phyloP scores from a whole-genome alignment of 805 yeast species.

The Candida manassasensis region DNA sequence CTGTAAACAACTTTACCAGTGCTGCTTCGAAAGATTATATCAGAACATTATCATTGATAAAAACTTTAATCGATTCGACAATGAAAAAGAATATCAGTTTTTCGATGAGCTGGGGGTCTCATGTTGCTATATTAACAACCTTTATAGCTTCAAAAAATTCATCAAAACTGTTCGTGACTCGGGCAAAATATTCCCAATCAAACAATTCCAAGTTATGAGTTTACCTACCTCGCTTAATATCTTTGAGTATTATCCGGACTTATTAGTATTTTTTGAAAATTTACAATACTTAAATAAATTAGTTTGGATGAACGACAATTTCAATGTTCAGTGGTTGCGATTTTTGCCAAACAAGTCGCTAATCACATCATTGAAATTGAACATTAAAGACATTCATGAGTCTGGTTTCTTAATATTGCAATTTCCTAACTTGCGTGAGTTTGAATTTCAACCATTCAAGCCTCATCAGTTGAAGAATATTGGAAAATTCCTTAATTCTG shows the following conservation, averaged over 20 bases:
- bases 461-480: conserved; percentile 20
- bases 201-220: conserved; percentile 26
- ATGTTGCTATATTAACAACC: conserved; percentile 31
- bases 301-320: conserved; percentile 30
- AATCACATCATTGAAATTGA: conserved; percentile 23
- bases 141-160: conserved; percentile 37
- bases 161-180: conserved; percentile 11
- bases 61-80: conserved; percentile 30
- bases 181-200: conserved; percentile 13
- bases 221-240: conserved; percentile 42
- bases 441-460: conserved; percentile 35
- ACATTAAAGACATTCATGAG: conserved; percentile 23
- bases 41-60: conserved; percentile 37
- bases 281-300: conserved; percentile 24
- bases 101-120: conserved; percentile 9
- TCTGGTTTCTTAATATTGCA: conserved; percentile 7
- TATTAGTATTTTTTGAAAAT: conserved; percentile 22
- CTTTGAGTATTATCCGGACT: conserved; percentile 27
- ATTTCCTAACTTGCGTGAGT: conserved; percentile 25
- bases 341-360: conserved; percentile 24
- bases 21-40: conserved; percentile 32
- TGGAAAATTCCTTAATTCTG: conserved; percentile 13
- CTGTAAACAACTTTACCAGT: conserved; percentile 23
- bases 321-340: conserved; percentile 22
- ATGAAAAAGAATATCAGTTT: conserved; percentile 20